These are phyloP conservation scores for Boletus rex-veris DNA, from an alignment of 768 basidiomycete species.

Conservation along the genomic window DNA sequence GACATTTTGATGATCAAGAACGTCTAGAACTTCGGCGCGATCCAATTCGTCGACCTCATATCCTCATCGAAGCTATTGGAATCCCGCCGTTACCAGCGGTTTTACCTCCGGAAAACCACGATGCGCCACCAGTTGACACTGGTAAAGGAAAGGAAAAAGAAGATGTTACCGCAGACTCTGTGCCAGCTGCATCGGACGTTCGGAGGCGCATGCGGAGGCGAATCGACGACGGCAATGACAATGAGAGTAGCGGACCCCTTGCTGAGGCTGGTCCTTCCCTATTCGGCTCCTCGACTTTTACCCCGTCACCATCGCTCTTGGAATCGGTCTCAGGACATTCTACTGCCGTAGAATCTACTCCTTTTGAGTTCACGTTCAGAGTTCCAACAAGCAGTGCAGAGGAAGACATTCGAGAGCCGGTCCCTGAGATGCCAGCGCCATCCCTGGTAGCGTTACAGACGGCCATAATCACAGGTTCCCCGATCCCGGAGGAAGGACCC, in stretches of 20 bases:
- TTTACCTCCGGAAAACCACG: not conserved
- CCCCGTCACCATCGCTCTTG: not conserved
- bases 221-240: slow-evolving; percentile 9
- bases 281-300: not conserved
- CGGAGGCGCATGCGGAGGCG: slow-evolving; percentile 20
- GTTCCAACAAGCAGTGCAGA: slow-evolving; percentile 6
- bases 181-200: not conserved
- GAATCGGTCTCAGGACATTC: slow-evolving; percentile 6
- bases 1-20: slow-evolving; percentile 15
- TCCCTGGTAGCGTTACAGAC: slow-evolving; percentile 25
- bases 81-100: slow-evolving; percentile 5
- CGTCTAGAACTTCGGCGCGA: slow-evolving; percentile 11
- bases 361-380: slow-evolving; percentile 29
- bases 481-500: slow-evolving; percentile 23
- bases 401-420: slow-evolving; percentile 23
- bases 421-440: slow-evolving; percentile 23
- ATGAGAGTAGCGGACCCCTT: slow-evolving; percentile 1
- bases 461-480: slow-evolving; percentile 22
- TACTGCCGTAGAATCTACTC: slow-evolving; percentile 5
- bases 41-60: slow-evolving; percentile 16
- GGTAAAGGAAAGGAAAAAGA: slow-evolving; percentile 30
- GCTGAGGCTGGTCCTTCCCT: slow-evolving; percentile 9
- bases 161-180: not conserved
- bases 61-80: slow-evolving; percentile 8
- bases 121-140: not conserved